Evolutionary conservation across 345 rosid species (phyloP), one percentile per base, ranked within the genome.

Genomic region (Heritiera littoralis): DNA sequence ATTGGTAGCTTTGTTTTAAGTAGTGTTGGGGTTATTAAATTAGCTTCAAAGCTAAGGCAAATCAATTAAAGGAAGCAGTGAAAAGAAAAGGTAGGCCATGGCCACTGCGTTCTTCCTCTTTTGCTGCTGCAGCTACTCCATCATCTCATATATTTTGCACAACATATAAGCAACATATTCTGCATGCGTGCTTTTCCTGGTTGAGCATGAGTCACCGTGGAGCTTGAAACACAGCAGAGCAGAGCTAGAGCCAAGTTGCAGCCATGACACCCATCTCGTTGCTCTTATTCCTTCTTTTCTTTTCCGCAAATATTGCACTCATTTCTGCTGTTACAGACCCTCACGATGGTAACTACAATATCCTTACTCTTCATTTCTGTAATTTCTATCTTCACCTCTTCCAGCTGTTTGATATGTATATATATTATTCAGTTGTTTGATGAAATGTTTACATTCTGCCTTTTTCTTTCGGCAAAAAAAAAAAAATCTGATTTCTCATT

Each of bases 321-420:
- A 73, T 77, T 73, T 84, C 83, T 30, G 86, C 89, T 59, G 80
- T 81, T 55, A 91, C 93, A 23, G 93, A 91, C 76, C 86, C 93
- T 85, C 86, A 78, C 74, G 95, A 91, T 72, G 95, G 95, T 91
- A 23, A 11, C 1, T 18, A 6, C 8, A 7, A 38, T 54, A 1
- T 4, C 71, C 15, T 52, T 10, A 8, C 17, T 52, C 23, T 11
- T 6, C 52, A 6, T 66, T 66, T 51, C 56, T 69, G 43, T 48
- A 1, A 5, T 46, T 46, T 46, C 55, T 10, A 1, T 43, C 2
- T 67, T 20, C 20, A 10, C 14, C n/a, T 46, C 56, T 69, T 69
- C 55, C 55, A 13, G n/a, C 9, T 48, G n/a, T 69, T 46, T 69
- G 14, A 46, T 23, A 23, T 23, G 28, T 23, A 23, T 56, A 55